Conservation (phyloP, 164 flowering plant genomes). For the Piper betle region DNA sequence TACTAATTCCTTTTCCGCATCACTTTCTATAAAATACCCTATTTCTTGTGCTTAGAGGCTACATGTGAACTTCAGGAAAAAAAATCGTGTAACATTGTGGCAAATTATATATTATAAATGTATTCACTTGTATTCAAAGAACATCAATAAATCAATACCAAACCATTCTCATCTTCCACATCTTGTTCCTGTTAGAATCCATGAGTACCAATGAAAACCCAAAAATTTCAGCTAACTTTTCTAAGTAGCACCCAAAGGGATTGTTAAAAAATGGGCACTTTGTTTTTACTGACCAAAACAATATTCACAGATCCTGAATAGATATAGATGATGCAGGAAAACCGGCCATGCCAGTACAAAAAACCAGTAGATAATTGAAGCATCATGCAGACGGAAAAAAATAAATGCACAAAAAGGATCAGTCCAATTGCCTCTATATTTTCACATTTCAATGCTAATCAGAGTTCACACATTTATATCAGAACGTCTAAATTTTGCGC, state of each 20-base stretch:
- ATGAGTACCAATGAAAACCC: background rate
- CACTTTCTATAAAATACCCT: background rate
- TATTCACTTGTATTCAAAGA: too few relatives aligned
- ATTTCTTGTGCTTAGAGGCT: background rate
- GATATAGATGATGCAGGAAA: too few relatives aligned
- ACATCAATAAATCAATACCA: too few relatives aligned
- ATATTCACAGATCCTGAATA: background rate
- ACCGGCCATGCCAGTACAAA: too few relatives aligned
- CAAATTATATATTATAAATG: background rate
- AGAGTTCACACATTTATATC: slow-evolving; percentile 51
- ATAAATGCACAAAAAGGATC: background rate
- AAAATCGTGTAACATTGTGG: background rate
- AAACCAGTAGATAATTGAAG: too few relatives aligned
- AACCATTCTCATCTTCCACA: background rate
- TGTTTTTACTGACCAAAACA: background rate
- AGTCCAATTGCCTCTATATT: background rate
- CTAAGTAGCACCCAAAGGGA: background rate
- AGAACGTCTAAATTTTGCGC: slow-evolving; percentile 47
- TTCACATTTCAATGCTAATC: background rate
- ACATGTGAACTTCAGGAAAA: background rate
- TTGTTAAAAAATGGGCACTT: background rate
- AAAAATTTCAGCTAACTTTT: too few relatives aligned
- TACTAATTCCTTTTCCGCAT: background rate
- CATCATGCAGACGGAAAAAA: background rate
- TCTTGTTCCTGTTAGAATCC: background rate